A percentile compares a stretch with the other conserved stretches of the same genome.
Conservation (phyloP, 2,329 filamentous ascomycete species). For the Colletotrichum noveboracense region DNA sequence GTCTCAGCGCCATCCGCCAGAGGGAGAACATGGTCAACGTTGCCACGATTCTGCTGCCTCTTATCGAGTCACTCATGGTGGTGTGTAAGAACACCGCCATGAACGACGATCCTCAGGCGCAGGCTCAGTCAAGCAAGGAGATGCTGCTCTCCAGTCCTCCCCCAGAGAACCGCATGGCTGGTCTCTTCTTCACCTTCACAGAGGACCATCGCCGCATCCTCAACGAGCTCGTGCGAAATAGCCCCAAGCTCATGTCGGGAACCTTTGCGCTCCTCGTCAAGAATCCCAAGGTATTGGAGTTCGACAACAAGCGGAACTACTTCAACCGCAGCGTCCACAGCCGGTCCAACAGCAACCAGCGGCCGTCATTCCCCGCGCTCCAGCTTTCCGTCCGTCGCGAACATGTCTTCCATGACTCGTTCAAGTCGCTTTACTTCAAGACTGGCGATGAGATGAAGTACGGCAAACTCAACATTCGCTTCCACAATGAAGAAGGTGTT, state of each 20-base stretch:
- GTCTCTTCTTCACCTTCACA: slow-evolving; percentile 94
- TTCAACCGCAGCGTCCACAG: slow-evolving; percentile 92
- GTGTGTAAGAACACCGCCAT: slow-evolving; percentile 97
- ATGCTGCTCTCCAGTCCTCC: slow-evolving; percentile 73
- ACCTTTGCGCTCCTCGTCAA: slow-evolving; percentile 96
- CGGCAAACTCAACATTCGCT: slow-evolving; percentile 96
- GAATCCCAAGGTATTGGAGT: slow-evolving; percentile 98
- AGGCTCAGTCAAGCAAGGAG: slow-evolving; percentile 60
- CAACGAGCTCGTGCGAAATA: slow-evolving; percentile 96
- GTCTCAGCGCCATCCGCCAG: slow-evolving; percentile 84
- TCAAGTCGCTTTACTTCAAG: slow-evolving; percentile 98
- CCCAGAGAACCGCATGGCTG: slow-evolving; percentile 83
- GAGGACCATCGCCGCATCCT: slow-evolving; percentile 97
- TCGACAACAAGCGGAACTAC: slow-evolving; percentile 99
- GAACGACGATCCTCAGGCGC: slow-evolving; percentile 62
- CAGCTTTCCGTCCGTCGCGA: slow-evolving; percentile 91
- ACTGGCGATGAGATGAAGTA: slow-evolving; percentile 97
- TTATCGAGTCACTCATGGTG: slow-evolving; percentile 98
- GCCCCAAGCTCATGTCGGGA: slow-evolving; percentile 97
- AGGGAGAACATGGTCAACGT: slow-evolving; percentile 97
- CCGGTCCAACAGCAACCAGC: slow-evolving; percentile 69
- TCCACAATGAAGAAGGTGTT: slow-evolving; percentile 96
- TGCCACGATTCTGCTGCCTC: slow-evolving; percentile 89
- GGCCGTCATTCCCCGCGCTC: slow-evolving; percentile 73
- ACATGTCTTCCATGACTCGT: slow-evolving; percentile 97